Conservation (phyloP, 768 basidiomycete genomes). For the Boletus bicolor region DNA sequence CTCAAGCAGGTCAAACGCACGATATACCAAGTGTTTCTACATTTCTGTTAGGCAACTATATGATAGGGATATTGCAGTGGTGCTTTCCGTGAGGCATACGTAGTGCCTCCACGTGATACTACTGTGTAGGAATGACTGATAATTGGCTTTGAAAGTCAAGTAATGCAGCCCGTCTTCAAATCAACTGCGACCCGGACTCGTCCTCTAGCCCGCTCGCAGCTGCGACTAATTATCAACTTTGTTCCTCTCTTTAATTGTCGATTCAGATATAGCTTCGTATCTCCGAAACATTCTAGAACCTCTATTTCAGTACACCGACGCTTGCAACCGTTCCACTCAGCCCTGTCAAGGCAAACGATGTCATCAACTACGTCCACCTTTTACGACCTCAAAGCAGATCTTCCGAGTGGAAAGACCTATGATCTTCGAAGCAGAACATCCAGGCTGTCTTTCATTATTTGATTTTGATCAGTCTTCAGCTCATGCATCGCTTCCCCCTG, state of each 20-base stretch:
- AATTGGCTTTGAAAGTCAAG: not conserved
- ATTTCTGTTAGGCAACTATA: not conserved
- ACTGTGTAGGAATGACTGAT: not conserved
- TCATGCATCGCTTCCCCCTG: too few species aligned
- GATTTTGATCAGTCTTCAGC: too few species aligned
- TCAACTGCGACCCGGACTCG: slow-evolving; percentile 1
- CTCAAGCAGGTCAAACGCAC: too few species aligned
- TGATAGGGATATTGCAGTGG: too few species aligned
- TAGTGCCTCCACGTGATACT: too few species aligned
- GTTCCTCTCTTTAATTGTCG: not conserved
- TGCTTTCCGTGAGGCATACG: too few species aligned
- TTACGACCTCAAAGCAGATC: slow-evolving; percentile 65
- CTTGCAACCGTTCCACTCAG: slow-evolving; percentile 11
- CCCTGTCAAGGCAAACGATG: slow-evolving; percentile 20
- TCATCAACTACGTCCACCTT: slow-evolving; percentile 40
- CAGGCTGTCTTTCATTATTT: too few species aligned
- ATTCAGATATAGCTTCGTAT: not conserved
- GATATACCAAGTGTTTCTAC: too few species aligned
- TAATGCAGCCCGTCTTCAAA: slow-evolving; percentile 3
- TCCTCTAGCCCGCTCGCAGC: not conserved
- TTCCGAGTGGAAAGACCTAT: slow-evolving; percentile 51
- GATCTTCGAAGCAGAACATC: too few species aligned
- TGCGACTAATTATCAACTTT: not conserved
- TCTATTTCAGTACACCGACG: not conserved
- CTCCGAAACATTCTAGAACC: not conserved